Evolutionary conservation across 345 rosid species (phyloP).

Genomic region (Cardamine resedifolia): DNA sequence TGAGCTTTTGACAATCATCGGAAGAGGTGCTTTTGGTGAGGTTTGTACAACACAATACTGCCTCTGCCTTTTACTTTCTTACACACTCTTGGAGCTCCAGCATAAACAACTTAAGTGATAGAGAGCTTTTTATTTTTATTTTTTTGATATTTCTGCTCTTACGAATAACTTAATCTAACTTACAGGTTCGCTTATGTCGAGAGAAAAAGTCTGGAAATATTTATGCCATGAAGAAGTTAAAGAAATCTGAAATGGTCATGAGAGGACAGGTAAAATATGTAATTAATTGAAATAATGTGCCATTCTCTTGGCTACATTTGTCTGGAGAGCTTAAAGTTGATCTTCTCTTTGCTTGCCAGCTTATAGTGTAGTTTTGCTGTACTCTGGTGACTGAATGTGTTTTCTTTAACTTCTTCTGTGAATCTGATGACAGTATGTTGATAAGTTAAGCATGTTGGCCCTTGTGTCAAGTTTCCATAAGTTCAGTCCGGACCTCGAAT

Average conservation of each 20-base stretch:
- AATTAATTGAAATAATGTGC: constrained; percentile 5
- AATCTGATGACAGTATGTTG: not conserved
- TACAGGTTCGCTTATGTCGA: constrained; percentile 81
- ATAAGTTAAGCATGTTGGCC: not conserved
- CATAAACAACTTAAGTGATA: not conserved
- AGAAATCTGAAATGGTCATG: constrained; percentile 97
- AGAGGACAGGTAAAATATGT: constrained; percentile 80
- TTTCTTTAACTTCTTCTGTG: not conserved
- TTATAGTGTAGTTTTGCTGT: constrained; percentile 2
- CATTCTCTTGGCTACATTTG: constrained; percentile 7
- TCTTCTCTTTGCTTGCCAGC: constrained; percentile 7
- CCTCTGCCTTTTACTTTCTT: not conserved
- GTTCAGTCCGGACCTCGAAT: not conserved
- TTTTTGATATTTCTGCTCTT: not conserved
- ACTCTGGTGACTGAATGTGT: constrained; percentile 5
- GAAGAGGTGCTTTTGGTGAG: constrained; percentile 90
- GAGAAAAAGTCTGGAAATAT: constrained; percentile 97
- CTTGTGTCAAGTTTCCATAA: not conserved
- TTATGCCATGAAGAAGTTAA: constrained; percentile 98
- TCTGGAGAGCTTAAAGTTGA: not conserved
- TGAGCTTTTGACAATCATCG: constrained; percentile 86
- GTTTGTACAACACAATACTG: constrained; percentile 43
- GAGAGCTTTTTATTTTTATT: too few relatives aligned
- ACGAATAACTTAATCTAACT: constrained; percentile 10
- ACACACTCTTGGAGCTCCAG: not conserved